Conservation (phyloP, 192 early-diverging fungal genomes). For the Podochytrium sp. region DNA sequence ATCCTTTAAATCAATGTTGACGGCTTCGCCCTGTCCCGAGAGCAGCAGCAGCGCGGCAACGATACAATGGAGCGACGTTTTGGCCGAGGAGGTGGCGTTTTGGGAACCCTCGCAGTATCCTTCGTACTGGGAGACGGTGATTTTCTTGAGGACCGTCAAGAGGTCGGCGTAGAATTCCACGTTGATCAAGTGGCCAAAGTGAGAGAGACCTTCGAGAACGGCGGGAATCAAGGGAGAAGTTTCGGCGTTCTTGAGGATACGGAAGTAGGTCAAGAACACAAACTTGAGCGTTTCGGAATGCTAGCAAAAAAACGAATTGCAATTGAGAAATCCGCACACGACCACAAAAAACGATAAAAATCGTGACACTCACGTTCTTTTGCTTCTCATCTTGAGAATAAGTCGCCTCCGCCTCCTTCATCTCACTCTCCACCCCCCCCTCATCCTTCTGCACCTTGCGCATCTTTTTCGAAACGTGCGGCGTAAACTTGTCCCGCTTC, state of each 20-base stretch:
- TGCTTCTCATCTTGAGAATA: slow-evolving; percentile 83
- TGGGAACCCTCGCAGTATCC: slow-evolving; percentile 47
- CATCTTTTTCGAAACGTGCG: slow-evolving; percentile 53
- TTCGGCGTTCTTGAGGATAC: slow-evolving; percentile 86
- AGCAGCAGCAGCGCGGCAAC: slow-evolving; percentile 88
- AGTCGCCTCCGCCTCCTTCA: slow-evolving; percentile 91
- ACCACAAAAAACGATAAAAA: slow-evolving; percentile 11
- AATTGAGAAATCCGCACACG: background rate
- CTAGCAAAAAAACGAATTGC: slow-evolving; percentile 35
- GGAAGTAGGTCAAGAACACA: slow-evolving; percentile 93
- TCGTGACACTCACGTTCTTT: slow-evolving; percentile 54
- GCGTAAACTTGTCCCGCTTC: slow-evolving; percentile 53
- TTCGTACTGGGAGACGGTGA: slow-evolving; percentile 70
- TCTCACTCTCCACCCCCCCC: slow-evolving; percentile 72
- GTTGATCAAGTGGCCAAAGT: slow-evolving; percentile 94
- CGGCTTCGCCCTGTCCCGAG: slow-evolving; percentile 86
- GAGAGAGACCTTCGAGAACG: slow-evolving; percentile 73
- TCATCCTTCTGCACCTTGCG: slow-evolving; percentile 76
- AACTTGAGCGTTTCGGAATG: slow-evolving; percentile 93
- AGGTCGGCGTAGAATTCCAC: slow-evolving; percentile 95
- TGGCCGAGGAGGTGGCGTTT: slow-evolving; percentile 52
- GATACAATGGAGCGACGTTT: slow-evolving; percentile 83
- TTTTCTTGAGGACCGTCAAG: slow-evolving; percentile 79
- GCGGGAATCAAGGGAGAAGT: slow-evolving; percentile 73
- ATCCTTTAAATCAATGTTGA: slow-evolving; percentile 91